These are phyloP conservation scores for Carallia brachiata DNA, from an alignment of 345 rosid species.

Conservation along the genomic window DNA sequence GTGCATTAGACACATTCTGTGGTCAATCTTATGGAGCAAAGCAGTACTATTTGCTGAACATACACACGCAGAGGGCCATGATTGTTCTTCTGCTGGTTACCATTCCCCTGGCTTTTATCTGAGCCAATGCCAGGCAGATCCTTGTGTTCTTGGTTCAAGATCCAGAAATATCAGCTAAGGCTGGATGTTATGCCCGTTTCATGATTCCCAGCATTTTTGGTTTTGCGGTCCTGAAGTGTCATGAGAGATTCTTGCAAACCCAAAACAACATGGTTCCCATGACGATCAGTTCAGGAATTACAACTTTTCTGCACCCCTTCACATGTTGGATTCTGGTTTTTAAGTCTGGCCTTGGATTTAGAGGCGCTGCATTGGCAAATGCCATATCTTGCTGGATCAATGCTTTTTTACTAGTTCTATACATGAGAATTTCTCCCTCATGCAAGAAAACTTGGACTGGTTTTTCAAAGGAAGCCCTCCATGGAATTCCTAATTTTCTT, in stretches of 20 bases:
- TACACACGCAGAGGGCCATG: slow-evolving; percentile 27
- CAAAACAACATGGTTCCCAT: slow-evolving; percentile 53
- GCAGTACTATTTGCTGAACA: slow-evolving; percentile 25
- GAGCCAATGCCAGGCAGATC: slow-evolving; percentile 12
- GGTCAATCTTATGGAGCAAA: slow-evolving; percentile 30
- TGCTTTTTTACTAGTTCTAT: slow-evolving; percentile 24
- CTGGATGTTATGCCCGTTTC: slow-evolving; percentile 41
- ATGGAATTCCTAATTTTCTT: slow-evolving; percentile 19
- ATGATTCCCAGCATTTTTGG: slow-evolving; percentile 48
- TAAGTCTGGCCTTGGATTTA: slow-evolving; percentile 38
- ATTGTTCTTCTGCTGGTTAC: slow-evolving; percentile 11
- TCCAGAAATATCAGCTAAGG: slow-evolving; percentile 35
- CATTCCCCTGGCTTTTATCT: slow-evolving; percentile 21
- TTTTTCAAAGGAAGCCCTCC: slow-evolving; percentile 32
- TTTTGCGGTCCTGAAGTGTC: slow-evolving; percentile 38
- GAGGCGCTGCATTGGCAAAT: slow-evolving; percentile 50
- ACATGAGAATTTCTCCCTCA: slow-evolving; percentile 31
- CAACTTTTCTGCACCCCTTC: slow-evolving; percentile 37
- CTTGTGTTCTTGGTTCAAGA: slow-evolving; percentile 22
- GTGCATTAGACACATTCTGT: slow-evolving; percentile 25
- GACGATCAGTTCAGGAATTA: slow-evolving; percentile 40
- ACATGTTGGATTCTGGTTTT: slow-evolving; percentile 48
- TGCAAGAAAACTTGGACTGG: slow-evolving; percentile 41
- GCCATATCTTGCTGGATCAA: slow-evolving; percentile 41
- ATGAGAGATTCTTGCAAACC: slow-evolving; percentile 44